Evolutionary conservation across 2,329 filamentous ascomycete genomes (phyloP).

Genomic region (Thielaviopsis cerberus): DNA sequence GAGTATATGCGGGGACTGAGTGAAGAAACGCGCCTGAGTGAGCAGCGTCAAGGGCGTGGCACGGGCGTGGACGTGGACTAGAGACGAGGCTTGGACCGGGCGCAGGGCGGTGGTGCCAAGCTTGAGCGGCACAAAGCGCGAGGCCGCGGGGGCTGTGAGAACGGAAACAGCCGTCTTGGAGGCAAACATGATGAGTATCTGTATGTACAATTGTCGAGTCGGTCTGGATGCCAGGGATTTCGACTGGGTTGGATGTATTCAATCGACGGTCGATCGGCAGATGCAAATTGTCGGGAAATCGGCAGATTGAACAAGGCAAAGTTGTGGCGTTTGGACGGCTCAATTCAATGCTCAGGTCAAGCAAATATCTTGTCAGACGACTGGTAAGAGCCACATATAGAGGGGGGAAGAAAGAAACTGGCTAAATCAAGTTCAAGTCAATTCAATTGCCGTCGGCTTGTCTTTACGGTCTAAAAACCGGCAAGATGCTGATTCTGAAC

Average conservation of each 20-base stretch:
- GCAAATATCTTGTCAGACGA: background rate
- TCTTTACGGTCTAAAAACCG: background rate
- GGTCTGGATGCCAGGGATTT: background rate
- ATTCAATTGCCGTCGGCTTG: background rate
- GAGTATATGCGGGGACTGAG: constrained; percentile 14
- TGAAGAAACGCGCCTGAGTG: constrained; percentile 10
- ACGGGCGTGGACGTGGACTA: too few relatives aligned
- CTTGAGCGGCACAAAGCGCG: constrained; percentile 5
- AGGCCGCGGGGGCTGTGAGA: constrained; percentile 12
- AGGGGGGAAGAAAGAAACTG: background rate
- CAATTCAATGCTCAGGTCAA: background rate
- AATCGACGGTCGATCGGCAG: background rate
- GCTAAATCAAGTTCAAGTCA: background rate
- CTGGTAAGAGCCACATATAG: background rate
- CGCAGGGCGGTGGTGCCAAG: constrained; percentile 5
- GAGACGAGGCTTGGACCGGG: constrained; percentile 15
- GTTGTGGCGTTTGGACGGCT: background rate
- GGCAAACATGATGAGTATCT: constrained; percentile 1
- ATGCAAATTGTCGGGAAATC: background rate
- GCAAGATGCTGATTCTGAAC: too few relatives aligned
- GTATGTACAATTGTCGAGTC: background rate
- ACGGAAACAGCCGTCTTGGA: constrained; percentile 1
- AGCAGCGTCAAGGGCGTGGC: background rate
- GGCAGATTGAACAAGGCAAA: background rate
- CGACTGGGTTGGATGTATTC: background rate